phyloP scores from a whole-genome alignment of 108 stramenopile species.

The Epipyxis sp. region DNA sequence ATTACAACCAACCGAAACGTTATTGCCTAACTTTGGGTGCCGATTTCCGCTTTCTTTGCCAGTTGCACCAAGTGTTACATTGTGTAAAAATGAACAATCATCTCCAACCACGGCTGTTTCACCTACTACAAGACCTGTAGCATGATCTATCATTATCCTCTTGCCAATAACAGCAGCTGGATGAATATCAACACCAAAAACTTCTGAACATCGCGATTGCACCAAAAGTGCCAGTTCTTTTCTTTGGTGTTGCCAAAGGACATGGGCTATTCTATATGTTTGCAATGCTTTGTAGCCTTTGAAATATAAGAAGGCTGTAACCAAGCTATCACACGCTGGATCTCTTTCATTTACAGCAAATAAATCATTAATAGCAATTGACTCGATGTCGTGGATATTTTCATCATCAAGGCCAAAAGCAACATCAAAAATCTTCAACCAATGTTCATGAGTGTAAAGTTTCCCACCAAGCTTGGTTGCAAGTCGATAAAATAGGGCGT shows the following conservation, averaged over 20 bases:
- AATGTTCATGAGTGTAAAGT: neutral
- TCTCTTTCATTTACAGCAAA: neutral
- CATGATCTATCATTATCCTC: slow-evolving; percentile 61
- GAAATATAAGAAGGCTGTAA: slow-evolving; percentile 41
- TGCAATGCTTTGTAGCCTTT: slow-evolving; percentile 47
- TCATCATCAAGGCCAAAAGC: neutral
- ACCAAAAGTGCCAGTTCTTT: slow-evolving; percentile 65
- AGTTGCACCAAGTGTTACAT: slow-evolving; percentile 84
- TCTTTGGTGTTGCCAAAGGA: slow-evolving; percentile 35
- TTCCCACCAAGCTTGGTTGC: neutral
- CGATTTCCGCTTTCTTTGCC: slow-evolving; percentile 82
- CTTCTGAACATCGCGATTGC: slow-evolving; percentile 71
- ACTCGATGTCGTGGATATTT: neutral
- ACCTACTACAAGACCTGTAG: slow-evolving; percentile 76
- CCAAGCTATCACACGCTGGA: neutral
- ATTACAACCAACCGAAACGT: slow-evolving; percentile 69
- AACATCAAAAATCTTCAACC: neutral
- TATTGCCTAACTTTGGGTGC: slow-evolving; percentile 78
- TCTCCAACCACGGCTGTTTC: slow-evolving; percentile 84
- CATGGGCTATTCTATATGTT: slow-evolving; percentile 44
- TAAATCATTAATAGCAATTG: neutral
- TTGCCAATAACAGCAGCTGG: slow-evolving; percentile 72
- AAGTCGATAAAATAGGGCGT: neutral
- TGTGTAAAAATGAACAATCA: slow-evolving; percentile 72
- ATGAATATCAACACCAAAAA: slow-evolving; percentile 82